Evolutionary conservation across 108 stramenopile species (phyloP), one percentile per base, ranked within the genome.

Genomic region (Aurantiochytrium sp.): DNA sequence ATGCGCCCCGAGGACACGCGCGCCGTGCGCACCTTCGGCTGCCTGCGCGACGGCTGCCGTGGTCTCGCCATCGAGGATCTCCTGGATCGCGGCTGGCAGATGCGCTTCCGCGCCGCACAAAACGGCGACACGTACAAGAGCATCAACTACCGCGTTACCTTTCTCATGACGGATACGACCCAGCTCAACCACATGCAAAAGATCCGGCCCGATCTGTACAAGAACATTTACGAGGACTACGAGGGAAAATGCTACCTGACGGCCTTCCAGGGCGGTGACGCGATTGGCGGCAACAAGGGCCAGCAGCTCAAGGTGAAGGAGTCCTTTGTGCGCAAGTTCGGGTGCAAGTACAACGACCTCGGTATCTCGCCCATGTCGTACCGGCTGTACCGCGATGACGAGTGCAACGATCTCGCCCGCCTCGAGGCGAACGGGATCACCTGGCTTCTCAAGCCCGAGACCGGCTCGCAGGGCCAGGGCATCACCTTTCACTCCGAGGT

Each of bases 231-330:
- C 30, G 73, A 81, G 39, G 73, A 81, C 3, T 81, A 81, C 73
- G 73, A 81, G 45, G 73, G 73, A 12, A 81, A 81, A 24, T 30
- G 73, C 30, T 81, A 81, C 2, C 73, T 81, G 24, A 81, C 73
- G 3, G 73, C 73, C 42, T 81, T 81, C 45, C 73, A 81, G 24
- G 73, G 73, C 32, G 73, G 73, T 48, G 73, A 81, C 45, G 73
- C 73, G 45, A 81, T 81, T 48, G 73, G 73, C 32, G 73, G 73
- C 21, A 81, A 81, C 45, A 81, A 81, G 30, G 73, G 73, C 12
- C 73, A 81, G 73, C 73, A 81, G 73, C 73, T 81, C 73, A 81
- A 81, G 73, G 73, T 81, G n/a, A 81, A 81, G 73, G 73, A 81
- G 4, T 22, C 21, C 39, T 81, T 81, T 81, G 73, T 81, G 27